These are phyloP conservation scores for Pleurotus pulmonarius DNA, from an alignment of 768 basidiomycete genomes.

Conservation along the genomic window DNA sequence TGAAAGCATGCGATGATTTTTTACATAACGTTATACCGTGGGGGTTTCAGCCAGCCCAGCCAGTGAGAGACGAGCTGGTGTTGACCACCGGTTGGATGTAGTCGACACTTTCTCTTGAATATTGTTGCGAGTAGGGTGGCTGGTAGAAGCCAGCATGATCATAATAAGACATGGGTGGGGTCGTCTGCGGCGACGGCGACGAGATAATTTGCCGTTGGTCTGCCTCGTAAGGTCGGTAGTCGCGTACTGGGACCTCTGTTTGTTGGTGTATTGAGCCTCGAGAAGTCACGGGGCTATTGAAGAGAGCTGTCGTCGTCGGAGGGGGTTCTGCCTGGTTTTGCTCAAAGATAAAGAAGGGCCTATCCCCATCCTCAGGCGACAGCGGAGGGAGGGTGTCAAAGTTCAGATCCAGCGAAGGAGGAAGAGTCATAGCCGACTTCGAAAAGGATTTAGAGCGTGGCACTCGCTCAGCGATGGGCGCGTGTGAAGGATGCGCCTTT, in stretches of 20 bases:
- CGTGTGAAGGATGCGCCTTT: background rate
- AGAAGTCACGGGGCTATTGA: background rate
- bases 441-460: background rate
- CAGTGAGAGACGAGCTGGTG: conserved; percentile 37
- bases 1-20: conserved; percentile 2
- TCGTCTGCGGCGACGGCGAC: background rate
- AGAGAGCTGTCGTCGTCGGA: background rate
- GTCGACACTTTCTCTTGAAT: background rate
- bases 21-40: conserved; percentile 10
- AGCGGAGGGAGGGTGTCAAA: conserved; percentile 1
- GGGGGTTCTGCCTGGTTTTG: background rate
- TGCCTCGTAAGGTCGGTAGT: background rate
- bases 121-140: background rate
- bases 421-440: background rate
- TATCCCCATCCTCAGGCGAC: conserved; percentile 5
- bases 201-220: background rate
- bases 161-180: background rate
- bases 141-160: background rate
- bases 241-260: background rate
- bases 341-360: conserved; percentile 6
- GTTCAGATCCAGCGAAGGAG: conserved; percentile 2
- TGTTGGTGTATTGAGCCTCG: background rate
- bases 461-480: background rate
- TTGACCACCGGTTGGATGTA: background rate
- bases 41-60: conserved; percentile 39